phyloP scores from a whole-genome alignment of 441 rosid species.

The Syzygium syzygioides region DNA sequence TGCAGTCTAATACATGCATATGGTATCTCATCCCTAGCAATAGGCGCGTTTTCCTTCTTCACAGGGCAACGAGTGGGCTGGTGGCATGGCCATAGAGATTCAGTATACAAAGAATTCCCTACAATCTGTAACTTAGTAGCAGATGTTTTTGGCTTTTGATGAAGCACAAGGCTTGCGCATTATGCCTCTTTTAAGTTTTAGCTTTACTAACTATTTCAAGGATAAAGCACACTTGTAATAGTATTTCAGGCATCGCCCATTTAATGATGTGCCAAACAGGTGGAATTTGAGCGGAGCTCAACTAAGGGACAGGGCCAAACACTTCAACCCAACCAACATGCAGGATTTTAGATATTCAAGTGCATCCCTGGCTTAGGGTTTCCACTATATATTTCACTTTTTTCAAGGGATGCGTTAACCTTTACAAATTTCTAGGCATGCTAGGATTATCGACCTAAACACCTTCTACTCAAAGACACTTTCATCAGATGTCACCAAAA shows the following conservation, averaged over 20 bases:
- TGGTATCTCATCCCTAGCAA: neutral
- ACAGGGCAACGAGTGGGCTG: neutral
- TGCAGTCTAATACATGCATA: neutral
- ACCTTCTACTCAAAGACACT: neutral
- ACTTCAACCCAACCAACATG: neutral
- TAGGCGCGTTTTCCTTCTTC: neutral
- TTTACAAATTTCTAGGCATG: neutral
- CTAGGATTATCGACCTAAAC: neutral
- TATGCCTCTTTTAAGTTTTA: neutral
- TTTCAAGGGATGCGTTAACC: neutral
- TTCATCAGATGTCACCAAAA: neutral
- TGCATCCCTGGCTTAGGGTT: neutral
- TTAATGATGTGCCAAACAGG: neutral
- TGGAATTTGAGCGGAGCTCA: neutral
- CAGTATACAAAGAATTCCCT: neutral
- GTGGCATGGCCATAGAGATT: neutral
- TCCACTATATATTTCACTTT: neutral
- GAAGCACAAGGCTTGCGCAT: neutral
- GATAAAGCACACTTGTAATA: neutral
- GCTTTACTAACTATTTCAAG: neutral
- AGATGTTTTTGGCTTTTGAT: neutral
- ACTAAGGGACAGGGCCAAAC: neutral
- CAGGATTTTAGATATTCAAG: neutral
- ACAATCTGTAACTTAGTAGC: neutral
- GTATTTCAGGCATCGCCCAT: neutral